Conservation (phyloP, 148 eudicot species). For the Selenicereus undatus region DNA sequence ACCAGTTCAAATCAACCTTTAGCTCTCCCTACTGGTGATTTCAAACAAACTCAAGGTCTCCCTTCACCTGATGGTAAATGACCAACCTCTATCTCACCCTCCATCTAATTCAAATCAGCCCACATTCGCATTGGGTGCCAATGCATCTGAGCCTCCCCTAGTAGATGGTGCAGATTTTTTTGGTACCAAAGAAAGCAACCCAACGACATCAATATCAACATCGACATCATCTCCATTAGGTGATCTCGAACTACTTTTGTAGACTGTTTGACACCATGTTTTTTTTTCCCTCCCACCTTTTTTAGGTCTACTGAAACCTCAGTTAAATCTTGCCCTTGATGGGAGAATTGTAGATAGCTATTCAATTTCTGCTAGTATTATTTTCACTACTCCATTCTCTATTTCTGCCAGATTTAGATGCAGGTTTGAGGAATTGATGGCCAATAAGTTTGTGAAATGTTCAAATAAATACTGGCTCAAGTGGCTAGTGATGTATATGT, state of each 20-base stretch:
- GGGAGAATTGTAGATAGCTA: background rate
- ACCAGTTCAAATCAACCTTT: constrained; percentile 3
- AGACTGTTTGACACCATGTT: background rate
- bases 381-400: background rate
- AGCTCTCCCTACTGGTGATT: background rate
- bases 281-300: background rate
- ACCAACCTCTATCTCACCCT: background rate
- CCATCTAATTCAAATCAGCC: constrained; percentile 7
- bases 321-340: background rate
- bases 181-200: constrained; percentile 21
- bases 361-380: background rate
- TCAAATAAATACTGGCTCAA: background rate
- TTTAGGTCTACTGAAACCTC: background rate
- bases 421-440: background rate
- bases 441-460: background rate
- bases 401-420: background rate
- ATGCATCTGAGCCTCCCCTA: constrained; percentile 14
- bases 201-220: constrained; percentile 16
- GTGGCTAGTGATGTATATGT: background rate
- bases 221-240: constrained; percentile 17
- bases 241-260: constrained; percentile 27
- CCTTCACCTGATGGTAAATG: background rate
- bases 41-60: background rate
- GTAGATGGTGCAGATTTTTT: constrained; percentile 15
- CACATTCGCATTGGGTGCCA: background rate